Percentiles rank a stretch among this genome's conserved stretches.
Conservation (phyloP, 176 grass and related monocot species). For the Eleusine coracana region DNA sequence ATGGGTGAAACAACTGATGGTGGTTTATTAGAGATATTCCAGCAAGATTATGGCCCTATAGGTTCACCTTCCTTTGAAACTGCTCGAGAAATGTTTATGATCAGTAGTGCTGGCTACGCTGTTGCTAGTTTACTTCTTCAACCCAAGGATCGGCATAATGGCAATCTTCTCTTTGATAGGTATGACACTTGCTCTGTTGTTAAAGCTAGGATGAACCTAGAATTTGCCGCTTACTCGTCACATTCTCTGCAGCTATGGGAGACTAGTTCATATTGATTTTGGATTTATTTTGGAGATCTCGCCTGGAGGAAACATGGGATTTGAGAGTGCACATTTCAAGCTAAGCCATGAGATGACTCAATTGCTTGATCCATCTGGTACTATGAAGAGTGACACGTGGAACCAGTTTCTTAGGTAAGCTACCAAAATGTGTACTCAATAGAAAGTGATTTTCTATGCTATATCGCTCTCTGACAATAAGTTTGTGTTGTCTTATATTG, state of each 20-base stretch:
- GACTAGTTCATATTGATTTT: conserved; percentile 99
- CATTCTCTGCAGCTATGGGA: conserved; percentile 81
- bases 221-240: conserved; percentile 35
- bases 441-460: background rate
- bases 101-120: conserved; percentile 98
- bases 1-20: conserved; percentile 99
- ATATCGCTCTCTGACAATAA: background rate
- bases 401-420: conserved; percentile 93
- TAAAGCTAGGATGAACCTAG: conserved; percentile 27
- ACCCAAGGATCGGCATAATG: conserved; percentile 98
- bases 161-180: conserved; percentile 99
- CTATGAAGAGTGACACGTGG: conserved; percentile 99
- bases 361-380: conserved; percentile 94
- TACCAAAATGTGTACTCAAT: background rate
- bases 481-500: background rate
- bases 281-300: conserved; percentile 99
- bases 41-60: conserved; percentile 98
- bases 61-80: conserved; percentile 88
- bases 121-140: conserved; percentile 97
- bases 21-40: conserved; percentile 98
- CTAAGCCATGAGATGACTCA: conserved; percentile 99
- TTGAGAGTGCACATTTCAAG: conserved; percentile 99
- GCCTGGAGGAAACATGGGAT: conserved; percentile 96
- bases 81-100: conserved; percentile 98
- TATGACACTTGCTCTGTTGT: conserved; percentile 42